Evolutionary conservation across 2,329 filamentous ascomycete species (phyloP).

Genomic region (Esteya vermicola): DNA sequence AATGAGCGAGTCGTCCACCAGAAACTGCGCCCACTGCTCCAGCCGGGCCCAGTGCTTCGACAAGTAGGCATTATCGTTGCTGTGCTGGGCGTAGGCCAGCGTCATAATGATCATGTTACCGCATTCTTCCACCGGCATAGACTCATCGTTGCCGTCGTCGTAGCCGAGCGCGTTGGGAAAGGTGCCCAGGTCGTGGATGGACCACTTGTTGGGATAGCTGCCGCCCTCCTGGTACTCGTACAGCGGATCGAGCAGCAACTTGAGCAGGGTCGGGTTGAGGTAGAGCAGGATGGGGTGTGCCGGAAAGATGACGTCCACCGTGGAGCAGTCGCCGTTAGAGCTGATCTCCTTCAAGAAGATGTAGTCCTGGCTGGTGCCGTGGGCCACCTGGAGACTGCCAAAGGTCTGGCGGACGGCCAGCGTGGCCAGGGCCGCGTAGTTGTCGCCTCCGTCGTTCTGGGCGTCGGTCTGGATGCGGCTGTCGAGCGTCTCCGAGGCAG

Average conservation of each 20-base stretch:
- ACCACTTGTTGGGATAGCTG: conserved; percentile 67
- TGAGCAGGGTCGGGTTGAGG: conserved; percentile 64
- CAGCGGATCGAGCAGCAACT: conserved; percentile 62
- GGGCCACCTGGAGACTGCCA: conserved; percentile 59
- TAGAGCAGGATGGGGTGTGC: conserved; percentile 74
- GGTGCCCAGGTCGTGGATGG: conserved; percentile 61
- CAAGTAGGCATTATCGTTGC: conserved; percentile 28
- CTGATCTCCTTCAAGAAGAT: conserved; percentile 85
- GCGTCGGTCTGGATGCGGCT: conserved; percentile 51
- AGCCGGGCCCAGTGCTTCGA: conserved; percentile 55
- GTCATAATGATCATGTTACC: conserved; percentile 62
- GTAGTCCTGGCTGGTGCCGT: conserved; percentile 53
- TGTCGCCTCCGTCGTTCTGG: conserved; percentile 51
- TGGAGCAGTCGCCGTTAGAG: conserved; percentile 75
- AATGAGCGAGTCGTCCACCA: conserved; percentile 54
- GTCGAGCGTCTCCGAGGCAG: conserved; percentile 50
- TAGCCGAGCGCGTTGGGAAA: conserved; percentile 63
- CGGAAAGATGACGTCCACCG: conserved; percentile 76
- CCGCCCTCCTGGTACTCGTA: conserved; percentile 67
- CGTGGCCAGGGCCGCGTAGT: conserved; percentile 63
- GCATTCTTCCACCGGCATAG: conserved; percentile 61
- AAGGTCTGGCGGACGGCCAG: conserved; percentile 72
- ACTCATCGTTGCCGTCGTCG: conserved; percentile 51
- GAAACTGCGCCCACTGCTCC: conserved; percentile 57
- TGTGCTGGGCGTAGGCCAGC: conserved; percentile 40